Percentiles rank a stretch among this genome's conserved stretches.
Conservation (phyloP, 2,329 filamentous ascomycete genomes). For the Clathrospora elynae region DNA sequence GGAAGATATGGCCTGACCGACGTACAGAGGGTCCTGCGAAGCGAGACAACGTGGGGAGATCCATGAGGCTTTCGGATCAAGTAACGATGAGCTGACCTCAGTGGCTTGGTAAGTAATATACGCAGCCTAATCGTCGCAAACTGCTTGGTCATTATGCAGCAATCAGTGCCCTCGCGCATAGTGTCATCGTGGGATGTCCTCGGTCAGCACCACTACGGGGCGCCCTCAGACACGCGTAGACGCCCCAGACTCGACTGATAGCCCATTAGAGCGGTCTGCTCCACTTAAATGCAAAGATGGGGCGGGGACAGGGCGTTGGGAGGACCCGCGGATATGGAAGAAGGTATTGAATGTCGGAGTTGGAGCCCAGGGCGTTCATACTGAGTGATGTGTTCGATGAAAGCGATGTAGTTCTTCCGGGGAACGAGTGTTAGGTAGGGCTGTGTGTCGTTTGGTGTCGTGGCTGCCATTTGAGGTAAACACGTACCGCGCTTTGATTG, state of each 20-base stretch:
- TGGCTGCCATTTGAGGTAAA: slow-evolving; percentile 27
- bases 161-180: slow-evolving; percentile 24
- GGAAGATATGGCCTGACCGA: slow-evolving; percentile 12
- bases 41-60: slow-evolving; percentile 13
- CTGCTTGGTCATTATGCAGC: slow-evolving; percentile 26
- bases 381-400: slow-evolving; percentile 1
- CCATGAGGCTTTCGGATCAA: slow-evolving; percentile 23
- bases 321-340: slow-evolving; percentile 14
- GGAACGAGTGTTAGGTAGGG: slow-evolving; percentile 14
- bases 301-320: slow-evolving; percentile 13
- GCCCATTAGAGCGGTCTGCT: background rate
- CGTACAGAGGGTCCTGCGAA: slow-evolving; percentile 4
- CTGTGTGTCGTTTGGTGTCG: slow-evolving; percentile 26
- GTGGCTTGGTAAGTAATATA: slow-evolving; percentile 12
- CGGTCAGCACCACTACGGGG: slow-evolving; percentile 9
- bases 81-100: slow-evolving; percentile 20
- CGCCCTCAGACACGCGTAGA: slow-evolving; percentile 4
- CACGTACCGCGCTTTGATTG: slow-evolving; percentile 42
- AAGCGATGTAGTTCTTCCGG: background rate
- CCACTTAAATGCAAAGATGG: slow-evolving; percentile 11
- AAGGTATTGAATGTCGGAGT: slow-evolving; percentile 17
- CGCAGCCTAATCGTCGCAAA: slow-evolving; percentile 27
- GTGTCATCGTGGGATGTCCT: slow-evolving; percentile 18
- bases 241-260: slow-evolving; percentile 3
- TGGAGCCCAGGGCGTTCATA: background rate